Percentiles rank a stretch among this genome's conserved stretches.
These are phyloP conservation scores for Blastobotrys persicus DNA, from an alignment of 1,139 yeast species.

Conservation along the genomic window DNA sequence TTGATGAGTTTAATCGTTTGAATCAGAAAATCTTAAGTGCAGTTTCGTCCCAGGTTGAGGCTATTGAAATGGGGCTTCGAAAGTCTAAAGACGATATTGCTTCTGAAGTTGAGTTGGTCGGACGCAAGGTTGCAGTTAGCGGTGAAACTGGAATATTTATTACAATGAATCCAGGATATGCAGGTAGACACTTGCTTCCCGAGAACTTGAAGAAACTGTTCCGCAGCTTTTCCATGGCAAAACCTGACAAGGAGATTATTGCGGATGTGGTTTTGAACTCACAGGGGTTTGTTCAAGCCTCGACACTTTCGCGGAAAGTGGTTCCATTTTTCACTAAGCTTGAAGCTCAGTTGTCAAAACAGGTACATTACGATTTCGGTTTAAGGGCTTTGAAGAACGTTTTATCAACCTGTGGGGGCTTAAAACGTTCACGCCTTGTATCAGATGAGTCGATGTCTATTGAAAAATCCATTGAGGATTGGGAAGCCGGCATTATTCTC, in stretches of 20 bases:
- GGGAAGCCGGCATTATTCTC: slow-evolving; percentile 47
- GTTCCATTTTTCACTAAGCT: slow-evolving; percentile 58
- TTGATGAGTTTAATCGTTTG: slow-evolving; percentile 90
- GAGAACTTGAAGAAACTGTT: slow-evolving; percentile 82
- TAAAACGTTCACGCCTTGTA: slow-evolving; percentile 37
- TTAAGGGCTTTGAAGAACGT: slow-evolving; percentile 73
- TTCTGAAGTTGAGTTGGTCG: slow-evolving; percentile 48
- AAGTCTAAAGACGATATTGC: slow-evolving; percentile 9
- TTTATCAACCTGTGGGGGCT: slow-evolving; percentile 56
- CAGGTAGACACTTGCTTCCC: slow-evolving; percentile 79
- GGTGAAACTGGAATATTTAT: slow-evolving; percentile 66
- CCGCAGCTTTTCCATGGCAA: slow-evolving; percentile 69
- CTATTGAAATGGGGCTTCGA: slow-evolving; percentile 49
- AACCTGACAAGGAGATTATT: slow-evolving; percentile 68
- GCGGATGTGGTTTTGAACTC: slow-evolving; percentile 70
- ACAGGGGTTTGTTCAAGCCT: slow-evolving; percentile 62
- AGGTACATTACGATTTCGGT: slow-evolving; percentile 88
- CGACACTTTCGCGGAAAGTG: slow-evolving; percentile 46
- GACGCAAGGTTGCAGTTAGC: slow-evolving; percentile 45
- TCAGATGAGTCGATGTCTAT: neutral
- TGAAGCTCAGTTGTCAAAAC: slow-evolving; percentile 44
- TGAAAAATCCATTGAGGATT: slow-evolving; percentile 31
- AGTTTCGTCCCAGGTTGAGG: slow-evolving; percentile 76
- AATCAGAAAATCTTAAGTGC: slow-evolving; percentile 75
- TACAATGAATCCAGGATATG: slow-evolving; percentile 90